Evolutionary conservation across 345 rosid species (phyloP).

Genomic region (Nasturtium officinale): DNA sequence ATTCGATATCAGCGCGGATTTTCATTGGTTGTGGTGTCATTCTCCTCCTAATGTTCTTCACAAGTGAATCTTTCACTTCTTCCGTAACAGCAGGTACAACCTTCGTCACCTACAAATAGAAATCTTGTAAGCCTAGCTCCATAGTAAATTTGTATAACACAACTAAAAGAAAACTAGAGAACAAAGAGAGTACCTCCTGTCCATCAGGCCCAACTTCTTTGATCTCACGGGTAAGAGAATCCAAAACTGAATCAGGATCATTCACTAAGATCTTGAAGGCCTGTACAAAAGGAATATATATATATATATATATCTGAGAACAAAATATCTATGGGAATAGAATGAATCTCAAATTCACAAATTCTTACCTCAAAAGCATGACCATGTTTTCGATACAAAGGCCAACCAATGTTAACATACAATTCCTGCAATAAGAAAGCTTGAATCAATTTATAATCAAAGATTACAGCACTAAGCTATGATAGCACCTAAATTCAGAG

Average conservation of each 20-base stretch:
- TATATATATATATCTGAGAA: not conserved
- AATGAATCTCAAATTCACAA: conserved; percentile 3
- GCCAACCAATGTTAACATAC: conserved; percentile 89
- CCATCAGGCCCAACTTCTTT: conserved; percentile 89
- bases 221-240: conserved; percentile 78
- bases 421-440: conserved; percentile 59
- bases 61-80: conserved; percentile 83
- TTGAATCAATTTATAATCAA: conserved; percentile 15
- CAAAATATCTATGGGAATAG: not conserved
- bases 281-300: conserved; percentile 49
- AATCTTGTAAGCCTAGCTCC: conserved; percentile 5
- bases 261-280: conserved; percentile 89
- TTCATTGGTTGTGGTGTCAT: conserved; percentile 98
- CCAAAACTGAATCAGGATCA: conserved; percentile 87
- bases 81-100: conserved; percentile 85
- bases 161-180: conserved; percentile 5
- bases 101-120: conserved; percentile 61
- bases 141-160: conserved; percentile 5
- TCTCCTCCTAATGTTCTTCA: conserved; percentile 87
- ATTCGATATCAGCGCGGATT: conserved; percentile 92
- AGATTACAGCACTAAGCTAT: not conserved
- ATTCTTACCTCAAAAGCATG: conserved; percentile 93
- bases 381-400: conserved; percentile 85
- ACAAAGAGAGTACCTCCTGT: conserved; percentile 58
- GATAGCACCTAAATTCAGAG: not conserved